Conservation (phyloP, 139 green algal species). For the Tetraselmis chui region DNA sequence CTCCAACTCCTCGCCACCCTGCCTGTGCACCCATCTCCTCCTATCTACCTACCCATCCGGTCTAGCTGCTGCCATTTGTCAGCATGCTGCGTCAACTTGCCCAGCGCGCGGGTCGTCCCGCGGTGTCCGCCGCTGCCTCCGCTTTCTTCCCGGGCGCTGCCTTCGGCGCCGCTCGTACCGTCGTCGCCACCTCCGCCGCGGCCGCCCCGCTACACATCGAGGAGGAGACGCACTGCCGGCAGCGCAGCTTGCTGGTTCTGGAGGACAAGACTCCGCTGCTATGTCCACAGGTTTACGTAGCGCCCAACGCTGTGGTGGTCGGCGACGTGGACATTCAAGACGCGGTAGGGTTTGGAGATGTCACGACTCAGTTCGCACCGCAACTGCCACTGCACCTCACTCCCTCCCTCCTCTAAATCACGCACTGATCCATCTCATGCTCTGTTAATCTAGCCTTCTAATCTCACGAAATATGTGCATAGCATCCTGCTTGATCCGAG, state of each 20-base stretch:
- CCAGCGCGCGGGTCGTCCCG: neutral
- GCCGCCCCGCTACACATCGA: neutral
- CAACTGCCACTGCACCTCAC: too few relatives aligned
- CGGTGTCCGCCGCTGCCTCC: neutral
- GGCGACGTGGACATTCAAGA: constrained; percentile 10
- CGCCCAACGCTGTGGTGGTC: constrained; percentile 10
- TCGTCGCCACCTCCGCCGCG: neutral
- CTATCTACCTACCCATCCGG: too few relatives aligned
- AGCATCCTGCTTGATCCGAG: too few relatives aligned
- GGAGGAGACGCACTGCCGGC: constrained; percentile 1
- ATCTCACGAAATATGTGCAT: too few relatives aligned
- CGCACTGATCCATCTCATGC: too few relatives aligned
- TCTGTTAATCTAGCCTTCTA: too few relatives aligned
- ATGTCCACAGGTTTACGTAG: neutral
- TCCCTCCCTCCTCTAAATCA: neutral
- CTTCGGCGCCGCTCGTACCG: too few relatives aligned
- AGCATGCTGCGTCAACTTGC: neutral
- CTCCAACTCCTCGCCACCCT: too few relatives aligned
- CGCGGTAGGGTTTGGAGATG: constrained; percentile 1
- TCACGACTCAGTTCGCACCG: too few relatives aligned
- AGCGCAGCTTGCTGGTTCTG: constrained; percentile 1
- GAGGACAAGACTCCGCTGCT: neutral
- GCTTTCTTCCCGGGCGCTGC: too few relatives aligned
- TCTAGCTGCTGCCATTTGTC: too few relatives aligned
- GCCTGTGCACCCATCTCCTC: too few relatives aligned